These are phyloP conservation scores for Apophysomyces ossiformis DNA, from an alignment of 371 early-diverging fungal genomes.

Conservation along the genomic window DNA sequence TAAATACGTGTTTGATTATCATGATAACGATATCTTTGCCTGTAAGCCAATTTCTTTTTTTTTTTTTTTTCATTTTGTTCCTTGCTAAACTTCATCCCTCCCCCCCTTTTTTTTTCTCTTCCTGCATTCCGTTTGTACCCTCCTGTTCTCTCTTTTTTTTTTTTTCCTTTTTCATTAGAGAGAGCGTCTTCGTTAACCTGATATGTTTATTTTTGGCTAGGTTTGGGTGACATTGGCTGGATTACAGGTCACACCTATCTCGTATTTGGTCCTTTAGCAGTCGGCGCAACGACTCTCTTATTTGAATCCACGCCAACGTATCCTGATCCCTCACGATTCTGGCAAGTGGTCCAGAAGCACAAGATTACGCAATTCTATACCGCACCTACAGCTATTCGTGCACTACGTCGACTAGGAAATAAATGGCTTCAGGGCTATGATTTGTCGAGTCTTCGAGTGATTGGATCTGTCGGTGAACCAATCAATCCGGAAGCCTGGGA, in stretches of 20 bases:
- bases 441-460: conserved; percentile 82
- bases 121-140: too few relatives aligned
- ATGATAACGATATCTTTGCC: conserved; percentile 82
- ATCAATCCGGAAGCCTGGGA: conserved; percentile 98
- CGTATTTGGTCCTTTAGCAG: conserved; percentile 92
- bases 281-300: conserved; percentile 91
- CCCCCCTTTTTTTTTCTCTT: too few relatives aligned
- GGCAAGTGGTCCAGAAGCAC: conserved; percentile 84
- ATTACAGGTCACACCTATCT: conserved; percentile 89
- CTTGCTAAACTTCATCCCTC: too few relatives aligned
- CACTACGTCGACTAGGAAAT: conserved; percentile 89
- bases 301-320: conserved; percentile 92
- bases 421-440: conserved; percentile 76
- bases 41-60: conserved; percentile 44
- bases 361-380: conserved; percentile 97
- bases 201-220: not conserved
- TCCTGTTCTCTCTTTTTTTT: conserved; percentile 15
- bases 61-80: not conserved
- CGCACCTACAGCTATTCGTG: conserved; percentile 98
- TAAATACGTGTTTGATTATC: conserved; percentile 92
- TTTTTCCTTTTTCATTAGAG: not conserved
- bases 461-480: conserved; percentile 98
- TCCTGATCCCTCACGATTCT: conserved; percentile 85
- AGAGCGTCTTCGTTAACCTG: not conserved
- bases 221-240: conserved; percentile 79